These are phyloP conservation scores for Hanseniaspora lindneri DNA, from an alignment of 805 yeast genomes.

Conservation along the genomic window DNA sequence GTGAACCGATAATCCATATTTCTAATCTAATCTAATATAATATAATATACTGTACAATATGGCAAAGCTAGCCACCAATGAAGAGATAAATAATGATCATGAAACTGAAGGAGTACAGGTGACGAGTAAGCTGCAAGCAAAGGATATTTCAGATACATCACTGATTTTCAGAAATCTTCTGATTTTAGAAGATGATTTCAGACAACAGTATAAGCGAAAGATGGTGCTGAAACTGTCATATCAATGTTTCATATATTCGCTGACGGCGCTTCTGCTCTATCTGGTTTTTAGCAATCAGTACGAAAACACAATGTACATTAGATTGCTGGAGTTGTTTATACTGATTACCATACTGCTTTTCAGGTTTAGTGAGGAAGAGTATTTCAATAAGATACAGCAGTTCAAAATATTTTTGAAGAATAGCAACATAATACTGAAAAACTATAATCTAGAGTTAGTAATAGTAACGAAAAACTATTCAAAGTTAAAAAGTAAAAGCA, in stretches of 20 bases:
- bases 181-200: slow-evolving; percentile 71
- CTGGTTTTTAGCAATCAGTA: slow-evolving; percentile 9
- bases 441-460: slow-evolving; percentile 8
- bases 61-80: neutral
- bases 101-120: neutral
- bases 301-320: slow-evolving; percentile 11
- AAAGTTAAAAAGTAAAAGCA: slow-evolving; percentile 1
- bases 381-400: slow-evolving; percentile 8
- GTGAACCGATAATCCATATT: neutral
- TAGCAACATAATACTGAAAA: slow-evolving; percentile 1
- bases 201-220: slow-evolving; percentile 71
- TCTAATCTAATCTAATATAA: neutral
- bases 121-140: slow-evolving; percentile 15
- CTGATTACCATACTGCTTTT: slow-evolving; percentile 7
- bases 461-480: slow-evolving; percentile 13
- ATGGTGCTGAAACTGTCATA: slow-evolving; percentile 44
- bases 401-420: slow-evolving; percentile 10
- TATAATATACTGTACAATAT: too few relatives aligned
- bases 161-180: slow-evolving; percentile 71
- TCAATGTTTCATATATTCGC: slow-evolving; percentile 31
- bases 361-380: slow-evolving; percentile 14
- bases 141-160: slow-evolving; percentile 41
- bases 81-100: neutral
- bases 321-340: slow-evolving; percentile 9
- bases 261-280: slow-evolving; percentile 30